Evolutionary conservation across 208 protist genomes (phyloP).

Genomic region (Trypanosoma vivax): DNA sequence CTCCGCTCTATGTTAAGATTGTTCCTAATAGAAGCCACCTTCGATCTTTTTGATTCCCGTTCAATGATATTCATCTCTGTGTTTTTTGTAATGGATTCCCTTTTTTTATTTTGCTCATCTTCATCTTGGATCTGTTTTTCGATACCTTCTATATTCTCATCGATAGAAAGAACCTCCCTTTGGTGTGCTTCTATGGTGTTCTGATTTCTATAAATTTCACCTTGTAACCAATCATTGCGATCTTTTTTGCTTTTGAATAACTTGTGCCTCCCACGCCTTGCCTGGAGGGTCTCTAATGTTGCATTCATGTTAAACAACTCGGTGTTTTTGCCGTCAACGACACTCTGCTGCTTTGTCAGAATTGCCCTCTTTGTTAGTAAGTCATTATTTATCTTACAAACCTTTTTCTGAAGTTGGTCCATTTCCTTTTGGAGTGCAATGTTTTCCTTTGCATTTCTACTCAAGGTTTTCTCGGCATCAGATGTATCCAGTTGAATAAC

Average conservation of each 20-base stretch:
- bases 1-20: slow-evolving; percentile 66
- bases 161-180: slow-evolving; percentile 34
- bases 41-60: slow-evolving; percentile 31
- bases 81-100: slow-evolving; percentile 16
- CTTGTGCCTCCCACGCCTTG: slow-evolving; percentile 79
- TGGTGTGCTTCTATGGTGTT: slow-evolving; percentile 34
- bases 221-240: slow-evolving; percentile 81
- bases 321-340: slow-evolving; percentile 26
- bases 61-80: slow-evolving; percentile 42
- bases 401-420: slow-evolving; percentile 34
- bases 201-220: slow-evolving; percentile 77
- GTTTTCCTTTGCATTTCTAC: slow-evolving; percentile 38
- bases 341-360: slow-evolving; percentile 23
- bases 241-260: slow-evolving; percentile 89
- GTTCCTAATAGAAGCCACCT: slow-evolving; percentile 37
- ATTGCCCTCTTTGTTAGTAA: slow-evolving; percentile 29
- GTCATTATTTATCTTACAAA: slow-evolving; percentile 23
- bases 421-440: slow-evolving; percentile 49
- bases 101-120: slow-evolving; percentile 22
- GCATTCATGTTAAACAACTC: slow-evolving; percentile 41
- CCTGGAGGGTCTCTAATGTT: slow-evolving; percentile 73
- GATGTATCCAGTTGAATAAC: slow-evolving; percentile 58
- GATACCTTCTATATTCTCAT: slow-evolving; percentile 29
- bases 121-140: slow-evolving; percentile 17
- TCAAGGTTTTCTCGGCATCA: slow-evolving; percentile 32